Percentiles rank a stretch among this genome's conserved stretches.
Evolutionary conservation across 192 early-diverging fungal genomes (phyloP).

Genomic region (Rhizoclosmatium sp.): DNA sequence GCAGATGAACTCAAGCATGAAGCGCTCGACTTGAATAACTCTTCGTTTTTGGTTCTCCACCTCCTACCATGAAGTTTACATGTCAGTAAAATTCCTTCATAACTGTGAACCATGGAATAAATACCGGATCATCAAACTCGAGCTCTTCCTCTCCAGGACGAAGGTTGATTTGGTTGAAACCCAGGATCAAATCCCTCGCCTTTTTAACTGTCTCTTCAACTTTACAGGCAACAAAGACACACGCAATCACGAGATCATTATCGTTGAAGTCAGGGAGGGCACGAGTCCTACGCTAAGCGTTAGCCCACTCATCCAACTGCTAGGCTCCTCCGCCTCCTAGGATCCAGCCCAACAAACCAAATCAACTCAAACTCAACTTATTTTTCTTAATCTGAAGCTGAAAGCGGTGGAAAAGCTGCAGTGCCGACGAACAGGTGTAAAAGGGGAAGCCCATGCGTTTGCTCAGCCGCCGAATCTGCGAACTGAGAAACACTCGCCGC

Average conservation of each 20-base stretch:
- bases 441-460: slow-evolving; percentile 21
- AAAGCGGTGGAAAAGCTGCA: slow-evolving; percentile 25
- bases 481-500: background rate
- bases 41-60: slow-evolving; percentile 72
- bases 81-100: too few relatives aligned
- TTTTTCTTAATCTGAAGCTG: background rate
- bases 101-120: background rate
- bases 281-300: background rate
- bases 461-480: background rate
- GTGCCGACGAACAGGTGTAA: background rate
- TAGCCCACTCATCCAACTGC: background rate
- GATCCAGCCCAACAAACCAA: background rate
- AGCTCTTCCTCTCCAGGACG: slow-evolving; percentile 58
- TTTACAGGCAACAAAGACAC: slow-evolving; percentile 83
- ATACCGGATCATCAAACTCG: slow-evolving; percentile 28
- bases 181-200: slow-evolving; percentile 77
- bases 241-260: slow-evolving; percentile 69
- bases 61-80: slow-evolving; percentile 41
- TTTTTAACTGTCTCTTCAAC: slow-evolving; percentile 90
- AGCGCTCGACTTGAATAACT: slow-evolving; percentile 72
- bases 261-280: background rate
- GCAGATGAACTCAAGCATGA: slow-evolving; percentile 79
- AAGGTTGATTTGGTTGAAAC: slow-evolving; percentile 58
- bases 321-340: background rate
- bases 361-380: background rate